Conservation (phyloP, 129 eudicot species). For the Lonicera japonica region DNA sequence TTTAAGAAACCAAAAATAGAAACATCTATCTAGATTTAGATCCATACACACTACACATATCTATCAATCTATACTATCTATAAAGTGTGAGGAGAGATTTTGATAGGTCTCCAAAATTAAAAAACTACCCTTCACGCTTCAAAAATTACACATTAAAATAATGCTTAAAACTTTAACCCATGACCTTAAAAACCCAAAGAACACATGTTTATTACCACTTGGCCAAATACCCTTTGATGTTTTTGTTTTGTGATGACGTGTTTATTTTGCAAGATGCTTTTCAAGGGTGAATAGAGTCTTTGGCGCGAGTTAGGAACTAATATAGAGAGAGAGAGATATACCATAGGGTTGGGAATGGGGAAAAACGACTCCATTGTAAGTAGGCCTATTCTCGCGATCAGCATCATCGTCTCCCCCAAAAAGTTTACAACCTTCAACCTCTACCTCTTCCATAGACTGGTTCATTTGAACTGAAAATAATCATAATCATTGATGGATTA, state of each 20-base stretch:
- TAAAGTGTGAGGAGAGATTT: no score
- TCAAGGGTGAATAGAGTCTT: no score
- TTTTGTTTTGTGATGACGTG: no score
- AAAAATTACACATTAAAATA: no score
- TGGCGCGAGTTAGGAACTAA: no score
- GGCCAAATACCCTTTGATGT: no score
- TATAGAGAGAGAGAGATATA: neutral
- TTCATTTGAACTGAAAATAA: neutral
- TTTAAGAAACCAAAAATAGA: conserved; percentile 6
- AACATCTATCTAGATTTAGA: neutral
- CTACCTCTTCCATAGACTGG: neutral
- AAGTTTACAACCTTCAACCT: conserved; percentile 7
- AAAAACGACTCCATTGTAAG: neutral
- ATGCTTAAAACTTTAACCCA: neutral
- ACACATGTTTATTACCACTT: no score
- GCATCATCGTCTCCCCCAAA: conserved; percentile 6
- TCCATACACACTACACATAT: neutral
- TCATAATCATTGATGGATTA: neutral
- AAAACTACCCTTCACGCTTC: no score
- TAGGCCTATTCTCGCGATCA: conserved; percentile 11
- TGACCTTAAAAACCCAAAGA: no score
- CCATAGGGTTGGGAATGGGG: neutral
- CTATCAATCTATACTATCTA: no score
- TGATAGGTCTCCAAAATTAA: no score
- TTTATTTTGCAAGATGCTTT: no score